Percentiles rank a stretch among this genome's conserved stretches.
phyloP scores from a whole-genome alignment of 495 filamentous ascomycete genomes.

The Talaromyces wortmannii region DNA sequence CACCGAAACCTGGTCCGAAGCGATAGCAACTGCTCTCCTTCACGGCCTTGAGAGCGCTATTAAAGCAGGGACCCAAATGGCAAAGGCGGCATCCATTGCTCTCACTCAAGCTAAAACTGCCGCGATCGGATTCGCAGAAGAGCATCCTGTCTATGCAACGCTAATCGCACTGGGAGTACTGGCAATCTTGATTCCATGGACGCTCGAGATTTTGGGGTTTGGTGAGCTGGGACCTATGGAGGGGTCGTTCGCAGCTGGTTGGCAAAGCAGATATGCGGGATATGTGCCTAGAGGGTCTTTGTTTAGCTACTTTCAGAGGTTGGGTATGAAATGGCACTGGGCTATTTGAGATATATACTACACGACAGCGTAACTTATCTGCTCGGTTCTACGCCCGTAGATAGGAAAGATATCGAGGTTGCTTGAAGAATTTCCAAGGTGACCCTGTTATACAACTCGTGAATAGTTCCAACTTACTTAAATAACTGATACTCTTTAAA shows the following conservation, averaged over 20 bases:
- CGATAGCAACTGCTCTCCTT: conserved; percentile 26
- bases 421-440: too few relatives aligned
- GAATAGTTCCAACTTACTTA: too few relatives aligned
- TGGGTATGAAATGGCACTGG: conserved; percentile 40
- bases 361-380: too few relatives aligned
- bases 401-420: too few relatives aligned
- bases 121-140: conserved; percentile 25
- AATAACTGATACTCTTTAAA: too few relatives aligned
- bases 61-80: conserved; percentile 10
- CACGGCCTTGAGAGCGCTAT: conserved; percentile 22
- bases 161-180: conserved; percentile 44
- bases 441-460: too few relatives aligned
- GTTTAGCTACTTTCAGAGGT: conserved; percentile 43
- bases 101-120: conserved; percentile 21
- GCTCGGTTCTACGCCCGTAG: too few relatives aligned
- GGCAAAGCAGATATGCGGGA: conserved; percentile 35
- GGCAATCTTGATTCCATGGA: conserved; percentile 32
- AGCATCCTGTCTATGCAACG: conserved; percentile 39
- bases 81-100: conserved; percentile 22
- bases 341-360: not conserved
- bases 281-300: conserved; percentile 39
- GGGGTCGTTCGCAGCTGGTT: conserved; percentile 35
- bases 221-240: conserved; percentile 39
- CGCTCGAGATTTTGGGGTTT: conserved; percentile 42
- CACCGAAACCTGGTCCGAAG: conserved; percentile 26